Evolutionary conservation across 352 stramenopile genomes (phyloP), one percentile per base, ranked within the genome.

Genomic region (Phytopythium litorale): DNA sequence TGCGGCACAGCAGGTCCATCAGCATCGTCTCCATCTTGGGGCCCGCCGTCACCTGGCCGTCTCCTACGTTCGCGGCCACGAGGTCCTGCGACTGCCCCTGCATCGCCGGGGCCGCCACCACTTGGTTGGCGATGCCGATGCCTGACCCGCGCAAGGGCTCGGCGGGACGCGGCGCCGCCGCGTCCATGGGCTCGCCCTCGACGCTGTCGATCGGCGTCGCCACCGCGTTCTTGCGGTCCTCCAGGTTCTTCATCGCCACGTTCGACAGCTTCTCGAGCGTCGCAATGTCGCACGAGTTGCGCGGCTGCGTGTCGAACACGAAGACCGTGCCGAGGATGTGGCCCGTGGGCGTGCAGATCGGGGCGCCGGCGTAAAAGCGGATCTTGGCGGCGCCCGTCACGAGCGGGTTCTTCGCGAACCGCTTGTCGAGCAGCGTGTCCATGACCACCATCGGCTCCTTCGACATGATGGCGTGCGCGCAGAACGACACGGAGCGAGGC

Each of bases 11-110:
- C 58, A 95, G 66, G 75, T 95, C 86, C 86, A 95, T 95, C 40
- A 95, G 70, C 86, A 95, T 95, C 62, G 86, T 93, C 63, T 95
- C 86, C 84, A 95, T 93, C 86, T 95, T 95, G 1, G 86, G 86
- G 15, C 86, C 86, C 28, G 84, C 75, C 7, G 84, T 92, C 18
- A 95, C 84, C 62, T 95, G 86, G 21, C 86, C 86, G 52, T 95
- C 86, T 13, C 84, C 84, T n/a, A 86, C 72, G 70, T 90, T 91
- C 7, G 82, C 78, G 3, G 86, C 82, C 9, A 95, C 86, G 38
- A 95, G 71, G 57, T 95, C 86, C 71, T 95, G 86, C 55, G 86
- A 91, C 46, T 81, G 62, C 33, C 65, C 28, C 18, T 74, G 60
- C 13, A 70, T 45, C 25, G 80, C 70, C 19, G 78, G 77, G 21